Conservation (phyloP, 1,139 yeast species). For the Sugiyamaella paludigena region DNA sequence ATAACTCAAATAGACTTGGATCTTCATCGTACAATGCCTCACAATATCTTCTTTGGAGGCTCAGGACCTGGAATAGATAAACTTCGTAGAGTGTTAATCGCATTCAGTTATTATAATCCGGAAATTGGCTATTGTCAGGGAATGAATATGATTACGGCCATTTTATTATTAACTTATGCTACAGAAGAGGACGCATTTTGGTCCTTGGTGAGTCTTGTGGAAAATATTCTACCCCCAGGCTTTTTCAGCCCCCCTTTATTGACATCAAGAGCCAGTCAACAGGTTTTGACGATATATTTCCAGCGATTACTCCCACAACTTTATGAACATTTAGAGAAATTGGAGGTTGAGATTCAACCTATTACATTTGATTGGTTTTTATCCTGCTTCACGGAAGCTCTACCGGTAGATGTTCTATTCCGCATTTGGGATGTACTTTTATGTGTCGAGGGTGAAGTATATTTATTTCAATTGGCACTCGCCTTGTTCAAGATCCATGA, state of each 20-base stretch:
- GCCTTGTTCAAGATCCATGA: constrained; percentile 47
- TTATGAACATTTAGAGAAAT: constrained; percentile 38
- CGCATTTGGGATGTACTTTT: constrained; percentile 53
- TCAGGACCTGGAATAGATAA: constrained; percentile 56
- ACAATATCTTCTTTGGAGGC: constrained; percentile 53
- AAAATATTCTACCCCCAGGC: constrained; percentile 51
- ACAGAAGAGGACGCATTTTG: constrained; percentile 59
- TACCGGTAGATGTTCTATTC: constrained; percentile 54
- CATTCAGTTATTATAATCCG: constrained; percentile 51
- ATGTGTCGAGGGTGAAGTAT: constrained; percentile 42
- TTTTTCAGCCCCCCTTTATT: constrained; percentile 46
- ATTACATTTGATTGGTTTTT: constrained; percentile 61
- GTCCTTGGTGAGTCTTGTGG: constrained; percentile 52
- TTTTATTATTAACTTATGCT: constrained; percentile 46
- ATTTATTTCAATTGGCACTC: constrained; percentile 41
- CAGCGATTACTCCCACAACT: constrained; percentile 42
- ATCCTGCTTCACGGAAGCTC: constrained; percentile 52
- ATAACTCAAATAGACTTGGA: constrained; percentile 56
- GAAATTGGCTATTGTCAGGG: constrained; percentile 61
- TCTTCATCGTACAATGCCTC: constrained; percentile 55
- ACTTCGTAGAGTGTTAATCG: constrained; percentile 50
- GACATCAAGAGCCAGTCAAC: constrained; percentile 46
- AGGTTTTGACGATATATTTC: constrained; percentile 34
- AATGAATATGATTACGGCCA: constrained; percentile 60
- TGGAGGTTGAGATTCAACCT: constrained; percentile 49